Conservation (phyloP, 129 eudicot species). For the Pittosporum tobira region DNA sequence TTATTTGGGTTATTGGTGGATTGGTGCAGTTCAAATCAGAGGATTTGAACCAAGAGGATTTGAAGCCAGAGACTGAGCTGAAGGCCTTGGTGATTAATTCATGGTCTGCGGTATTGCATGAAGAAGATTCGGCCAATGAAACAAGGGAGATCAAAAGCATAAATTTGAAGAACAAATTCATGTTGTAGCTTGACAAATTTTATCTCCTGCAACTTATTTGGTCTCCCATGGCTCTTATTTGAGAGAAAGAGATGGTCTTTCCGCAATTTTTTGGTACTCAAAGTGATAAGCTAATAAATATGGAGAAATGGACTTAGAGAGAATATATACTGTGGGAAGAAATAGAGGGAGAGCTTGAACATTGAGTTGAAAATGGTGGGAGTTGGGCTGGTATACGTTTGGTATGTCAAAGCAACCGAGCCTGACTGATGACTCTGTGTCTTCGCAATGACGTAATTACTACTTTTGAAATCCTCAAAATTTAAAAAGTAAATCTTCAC, state of each 20-base stretch:
- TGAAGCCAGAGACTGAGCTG: constrained; percentile 59
- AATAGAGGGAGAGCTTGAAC: no score
- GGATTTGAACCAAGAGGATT: constrained; percentile 50
- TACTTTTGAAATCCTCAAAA: no score
- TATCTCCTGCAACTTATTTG: not conserved
- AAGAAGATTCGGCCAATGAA: constrained; percentile 33
- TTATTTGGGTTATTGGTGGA: constrained; percentile 38
- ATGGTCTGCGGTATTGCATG: constrained; percentile 49
- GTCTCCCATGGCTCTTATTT: constrained; percentile 1
- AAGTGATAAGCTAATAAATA: no score
- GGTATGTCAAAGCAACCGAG: no score
- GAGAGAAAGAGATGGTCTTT: not conserved
- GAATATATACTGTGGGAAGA: not conserved
- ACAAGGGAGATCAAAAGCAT: constrained; percentile 24
- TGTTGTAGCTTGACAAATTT: constrained; percentile 9
- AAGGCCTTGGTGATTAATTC: constrained; percentile 48
- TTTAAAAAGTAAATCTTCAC: no score
- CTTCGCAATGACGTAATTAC: no score
- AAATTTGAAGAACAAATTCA: constrained; percentile 32
- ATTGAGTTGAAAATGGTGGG: no score
- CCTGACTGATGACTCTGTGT: no score
- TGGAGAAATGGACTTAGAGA: not conserved
- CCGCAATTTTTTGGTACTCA: no score
- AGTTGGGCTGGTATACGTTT: no score
- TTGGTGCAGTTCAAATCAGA: constrained; percentile 35